A percentile compares a stretch with the other conserved stretches of the same genome.
These are phyloP conservation scores for Schoenoplectus triqueter DNA, from an alignment of 202 grass and related monocot species.

Conservation along the genomic window DNA sequence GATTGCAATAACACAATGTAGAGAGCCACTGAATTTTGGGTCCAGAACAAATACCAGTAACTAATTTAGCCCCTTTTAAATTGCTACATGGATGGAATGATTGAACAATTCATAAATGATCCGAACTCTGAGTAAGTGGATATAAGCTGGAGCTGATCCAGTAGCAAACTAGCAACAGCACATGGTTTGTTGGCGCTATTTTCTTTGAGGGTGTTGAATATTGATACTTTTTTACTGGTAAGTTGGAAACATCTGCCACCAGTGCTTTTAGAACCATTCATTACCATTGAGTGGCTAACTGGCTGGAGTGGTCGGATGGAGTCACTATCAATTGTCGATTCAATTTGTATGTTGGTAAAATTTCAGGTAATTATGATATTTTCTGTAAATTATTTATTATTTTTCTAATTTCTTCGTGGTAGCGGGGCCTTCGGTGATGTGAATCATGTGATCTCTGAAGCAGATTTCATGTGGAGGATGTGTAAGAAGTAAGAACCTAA, in stretches of 20 bases:
- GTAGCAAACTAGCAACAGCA: neutral
- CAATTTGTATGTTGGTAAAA: neutral
- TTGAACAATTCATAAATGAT: neutral
- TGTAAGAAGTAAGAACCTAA: too few relatives aligned
- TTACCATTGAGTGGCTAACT: neutral
- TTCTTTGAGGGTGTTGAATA: neutral
- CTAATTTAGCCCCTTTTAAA: neutral
- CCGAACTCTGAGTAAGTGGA: neutral
- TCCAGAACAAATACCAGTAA: neutral
- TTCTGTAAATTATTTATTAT: neutral
- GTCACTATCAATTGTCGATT: neutral
- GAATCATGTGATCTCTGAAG: neutral
- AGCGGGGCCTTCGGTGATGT: neutral
- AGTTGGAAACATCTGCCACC: neutral
- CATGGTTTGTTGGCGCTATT: neutral
- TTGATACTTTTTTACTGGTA: neutral
- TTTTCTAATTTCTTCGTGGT: neutral
- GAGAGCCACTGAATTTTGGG: neutral
- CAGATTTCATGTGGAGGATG: neutral
- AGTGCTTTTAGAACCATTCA: neutral
- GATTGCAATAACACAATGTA: neutral
- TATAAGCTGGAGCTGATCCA: conserved; percentile 17
- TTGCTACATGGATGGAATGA: neutral
- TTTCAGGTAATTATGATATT: neutral
- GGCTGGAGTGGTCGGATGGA: neutral